Percentiles rank a stretch among this genome's conserved stretches.
Evolutionary conservation across 2,329 filamentous ascomycete species (phyloP).

Genomic region (Moelleriella libera): DNA sequence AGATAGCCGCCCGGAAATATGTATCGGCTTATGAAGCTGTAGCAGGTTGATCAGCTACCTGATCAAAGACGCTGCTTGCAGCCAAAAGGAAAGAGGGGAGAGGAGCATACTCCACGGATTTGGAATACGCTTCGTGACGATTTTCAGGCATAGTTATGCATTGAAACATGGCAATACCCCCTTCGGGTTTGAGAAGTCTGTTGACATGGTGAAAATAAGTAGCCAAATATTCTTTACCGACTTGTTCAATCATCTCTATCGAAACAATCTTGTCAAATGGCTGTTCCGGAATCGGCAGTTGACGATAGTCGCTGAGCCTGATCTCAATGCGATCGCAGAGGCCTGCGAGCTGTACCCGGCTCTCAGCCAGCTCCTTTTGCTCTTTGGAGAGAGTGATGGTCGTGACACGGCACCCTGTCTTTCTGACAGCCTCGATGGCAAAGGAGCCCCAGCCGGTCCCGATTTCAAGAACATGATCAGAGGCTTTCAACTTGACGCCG

Average conservation of each 20-base stretch:
- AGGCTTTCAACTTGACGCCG: constrained; percentile 45
- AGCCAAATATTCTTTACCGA: constrained; percentile 51
- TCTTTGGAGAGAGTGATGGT: constrained; percentile 54
- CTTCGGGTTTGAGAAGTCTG: constrained; percentile 47
- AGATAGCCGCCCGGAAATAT: constrained; percentile 70
- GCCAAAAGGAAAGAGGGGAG: not conserved
- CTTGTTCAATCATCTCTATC: constrained; percentile 67
- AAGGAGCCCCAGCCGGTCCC: constrained; percentile 66
- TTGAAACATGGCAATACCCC: constrained; percentile 57
- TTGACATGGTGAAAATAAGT: constrained; percentile 56
- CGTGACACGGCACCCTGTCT: constrained; percentile 55
- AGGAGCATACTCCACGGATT: constrained; percentile 42
- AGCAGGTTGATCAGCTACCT: not conserved
- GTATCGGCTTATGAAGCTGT: constrained; percentile 57
- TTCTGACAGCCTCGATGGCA: constrained; percentile 52
- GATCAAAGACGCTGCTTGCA: not conserved
- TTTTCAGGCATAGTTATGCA: constrained; percentile 65
- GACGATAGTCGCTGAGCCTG: constrained; percentile 54
- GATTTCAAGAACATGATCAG: constrained; percentile 60
- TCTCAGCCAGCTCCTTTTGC: constrained; percentile 54
- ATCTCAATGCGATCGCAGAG: constrained; percentile 48
- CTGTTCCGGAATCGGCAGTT: constrained; percentile 35
- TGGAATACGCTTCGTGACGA: constrained; percentile 51
- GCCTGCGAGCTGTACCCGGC: constrained; percentile 46
- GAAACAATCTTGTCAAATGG: constrained; percentile 59